Percentiles rank a stretch among this genome's conserved stretches.
These are phyloP conservation scores for Fraxinus nigra DNA, from an alignment of 305 asterid genomes.

Conservation along the genomic window DNA sequence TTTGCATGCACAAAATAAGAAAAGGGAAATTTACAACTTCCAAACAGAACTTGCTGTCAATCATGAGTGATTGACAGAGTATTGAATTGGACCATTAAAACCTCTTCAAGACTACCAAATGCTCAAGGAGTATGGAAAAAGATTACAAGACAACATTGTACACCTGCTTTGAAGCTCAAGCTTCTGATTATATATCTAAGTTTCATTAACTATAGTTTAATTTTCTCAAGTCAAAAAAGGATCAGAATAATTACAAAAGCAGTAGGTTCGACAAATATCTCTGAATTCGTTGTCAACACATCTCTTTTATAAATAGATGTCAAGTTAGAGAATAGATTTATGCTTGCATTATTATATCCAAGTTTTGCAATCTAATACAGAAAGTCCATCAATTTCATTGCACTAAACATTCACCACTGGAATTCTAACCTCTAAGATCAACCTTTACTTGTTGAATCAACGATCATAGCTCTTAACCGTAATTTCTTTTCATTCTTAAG, in stretches of 20 bases:
- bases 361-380: not conserved
- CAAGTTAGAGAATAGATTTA: not conserved
- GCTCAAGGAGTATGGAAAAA: not conserved
- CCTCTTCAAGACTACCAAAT: not conserved
- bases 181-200: not conserved
- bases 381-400: not conserved
- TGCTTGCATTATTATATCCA: not conserved
- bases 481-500: not conserved
- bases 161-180: not conserved
- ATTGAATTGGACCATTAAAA: not conserved
- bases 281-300: not conserved
- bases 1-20: not conserved
- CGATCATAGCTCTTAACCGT: not conserved
- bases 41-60: not conserved
- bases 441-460: not conserved
- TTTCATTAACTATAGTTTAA: not conserved
- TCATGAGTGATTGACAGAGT: not conserved
- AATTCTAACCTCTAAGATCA: not conserved
- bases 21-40: not conserved
- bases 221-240: not conserved
- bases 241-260: not conserved
- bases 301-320: not conserved
- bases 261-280: not conserved
- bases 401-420: not conserved
- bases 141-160: not conserved